phyloP scores from a whole-genome alignment of 2,329 filamentous ascomycete species.

The Colletotrichum lupini region DNA sequence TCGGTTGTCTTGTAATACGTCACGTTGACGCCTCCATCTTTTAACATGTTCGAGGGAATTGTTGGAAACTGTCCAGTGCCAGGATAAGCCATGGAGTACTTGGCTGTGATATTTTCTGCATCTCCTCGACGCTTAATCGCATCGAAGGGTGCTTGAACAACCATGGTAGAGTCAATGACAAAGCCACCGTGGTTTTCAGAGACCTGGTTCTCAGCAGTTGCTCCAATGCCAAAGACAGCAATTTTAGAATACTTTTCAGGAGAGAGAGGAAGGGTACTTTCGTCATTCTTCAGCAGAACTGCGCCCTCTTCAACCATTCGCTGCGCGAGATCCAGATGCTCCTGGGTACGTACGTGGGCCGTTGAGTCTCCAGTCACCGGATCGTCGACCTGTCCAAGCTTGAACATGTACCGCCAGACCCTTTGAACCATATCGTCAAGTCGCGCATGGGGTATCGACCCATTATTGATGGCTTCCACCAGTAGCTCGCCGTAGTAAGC shows the following conservation, averaged over 20 bases:
- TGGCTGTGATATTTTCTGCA: not conserved
- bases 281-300: constrained; percentile 64
- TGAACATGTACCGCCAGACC: constrained; percentile 15
- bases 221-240: constrained; percentile 62
- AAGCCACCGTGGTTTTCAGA: constrained; percentile 38
- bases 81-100: not conserved
- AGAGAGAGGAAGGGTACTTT: constrained; percentile 64
- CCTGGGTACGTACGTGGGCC: not conserved
- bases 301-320: constrained; percentile 14
- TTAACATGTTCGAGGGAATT: not conserved
- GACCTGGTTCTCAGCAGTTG: constrained; percentile 56
- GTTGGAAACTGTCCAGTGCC: constrained; percentile 9
- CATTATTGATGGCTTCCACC: constrained; percentile 78
- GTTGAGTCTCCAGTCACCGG: constrained; percentile 32
- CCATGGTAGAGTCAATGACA: constrained; percentile 2
- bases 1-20: constrained; percentile 41
- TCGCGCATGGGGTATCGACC: constrained; percentile 63
- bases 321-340: not conserved
- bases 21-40: constrained; percentile 20
- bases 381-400: constrained; percentile 6
- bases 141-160: not conserved
- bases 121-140: not conserved
- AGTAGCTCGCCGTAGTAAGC: constrained; percentile 73
- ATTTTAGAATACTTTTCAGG: constrained; percentile 43
- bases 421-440: not conserved